Conservation (phyloP, 768 basidiomycete genomes). For the Mycena polygramma region DNA sequence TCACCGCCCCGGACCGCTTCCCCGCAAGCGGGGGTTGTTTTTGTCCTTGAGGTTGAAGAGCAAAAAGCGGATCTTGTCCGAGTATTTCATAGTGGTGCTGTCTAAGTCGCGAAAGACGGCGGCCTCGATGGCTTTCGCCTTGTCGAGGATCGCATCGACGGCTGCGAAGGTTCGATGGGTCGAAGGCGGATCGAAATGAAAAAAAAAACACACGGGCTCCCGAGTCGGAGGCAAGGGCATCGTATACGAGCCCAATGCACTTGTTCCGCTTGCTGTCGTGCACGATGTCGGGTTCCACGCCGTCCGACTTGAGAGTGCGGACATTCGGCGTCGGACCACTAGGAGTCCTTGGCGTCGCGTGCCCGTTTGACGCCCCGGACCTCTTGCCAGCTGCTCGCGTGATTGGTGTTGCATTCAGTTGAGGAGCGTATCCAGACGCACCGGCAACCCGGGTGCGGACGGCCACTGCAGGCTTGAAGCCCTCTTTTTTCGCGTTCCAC, state of each 20-base stretch:
- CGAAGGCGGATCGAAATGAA: constrained; percentile 7
- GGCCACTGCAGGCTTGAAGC: constrained; percentile 42
- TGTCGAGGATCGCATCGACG: constrained; percentile 72
- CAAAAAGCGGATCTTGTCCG: constrained; percentile 85
- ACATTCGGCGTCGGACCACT: constrained; percentile 47
- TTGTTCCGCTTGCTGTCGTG: constrained; percentile 87
- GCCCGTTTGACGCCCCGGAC: constrained; percentile 49
- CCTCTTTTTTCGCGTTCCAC: constrained; percentile 77
- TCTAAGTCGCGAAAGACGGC: constrained; percentile 66
- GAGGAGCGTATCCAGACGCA: constrained; percentile 43
- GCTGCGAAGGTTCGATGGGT: constrained; percentile 57
- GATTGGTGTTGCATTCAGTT: constrained; percentile 19
- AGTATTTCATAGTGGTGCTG: constrained; percentile 67
- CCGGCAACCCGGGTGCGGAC: constrained; percentile 47
- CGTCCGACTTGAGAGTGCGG: constrained; percentile 81
- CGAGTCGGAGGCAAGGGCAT: constrained; percentile 89
- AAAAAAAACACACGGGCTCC: constrained; percentile 78
- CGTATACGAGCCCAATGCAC: constrained; percentile 91
- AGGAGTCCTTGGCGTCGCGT: constrained; percentile 56
- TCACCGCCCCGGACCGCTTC: constrained; percentile 89
- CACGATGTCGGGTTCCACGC: constrained; percentile 64
- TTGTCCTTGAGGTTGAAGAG: constrained; percentile 97
- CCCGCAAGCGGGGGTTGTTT: constrained; percentile 88
- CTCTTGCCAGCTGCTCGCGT: constrained; percentile 41
- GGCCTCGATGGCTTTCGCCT: constrained; percentile 80